These are phyloP conservation scores for Tylopilus orsonianus DNA, from an alignment of 1,284 basidiomycete genomes.

Conservation along the genomic window DNA sequence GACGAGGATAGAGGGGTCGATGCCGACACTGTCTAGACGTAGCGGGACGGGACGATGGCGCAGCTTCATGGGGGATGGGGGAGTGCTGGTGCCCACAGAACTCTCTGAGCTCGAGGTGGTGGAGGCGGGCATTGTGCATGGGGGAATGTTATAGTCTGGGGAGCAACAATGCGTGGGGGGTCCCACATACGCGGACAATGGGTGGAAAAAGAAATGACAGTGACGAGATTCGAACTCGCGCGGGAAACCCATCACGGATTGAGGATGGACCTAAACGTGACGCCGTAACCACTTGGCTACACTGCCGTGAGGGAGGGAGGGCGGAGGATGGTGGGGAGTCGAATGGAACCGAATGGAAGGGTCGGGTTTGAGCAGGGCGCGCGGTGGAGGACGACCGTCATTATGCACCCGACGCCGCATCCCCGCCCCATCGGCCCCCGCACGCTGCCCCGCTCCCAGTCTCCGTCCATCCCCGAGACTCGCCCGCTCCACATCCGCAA, in stretches of 20 bases:
- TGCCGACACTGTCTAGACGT: conserved; percentile 40
- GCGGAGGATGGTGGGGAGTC: neutral
- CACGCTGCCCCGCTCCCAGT: conserved; percentile 44
- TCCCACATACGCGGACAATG: conserved; percentile 17
- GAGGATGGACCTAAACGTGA: conserved; percentile 50
- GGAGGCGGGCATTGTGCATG: conserved; percentile 16
- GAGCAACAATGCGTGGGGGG: neutral
- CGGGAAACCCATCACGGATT: conserved; percentile 59
- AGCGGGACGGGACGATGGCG: conserved; percentile 34
- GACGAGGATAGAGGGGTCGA: conserved; percentile 48
- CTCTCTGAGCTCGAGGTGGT: conserved; percentile 16
- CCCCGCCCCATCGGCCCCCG: conserved; percentile 62
- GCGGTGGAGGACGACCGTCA: conserved; percentile 26
- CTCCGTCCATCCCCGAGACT: conserved; percentile 43
- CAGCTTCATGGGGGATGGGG: conserved; percentile 30
- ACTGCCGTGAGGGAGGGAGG: conserved; percentile 37
- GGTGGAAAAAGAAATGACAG: conserved; percentile 40
- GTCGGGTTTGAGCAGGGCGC: conserved; percentile 5
- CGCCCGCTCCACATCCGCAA: conserved; percentile 46
- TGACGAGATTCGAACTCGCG: conserved; percentile 66
- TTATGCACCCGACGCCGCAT: conserved; percentile 39
- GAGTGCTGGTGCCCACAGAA: conserved; percentile 13
- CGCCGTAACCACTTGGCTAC: conserved; percentile 65
- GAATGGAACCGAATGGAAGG: neutral
- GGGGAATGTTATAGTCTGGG: conserved; percentile 5